phyloP scores from a whole-genome alignment of 495 filamentous ascomycete genomes.

The Neurospora sp. region DNA sequence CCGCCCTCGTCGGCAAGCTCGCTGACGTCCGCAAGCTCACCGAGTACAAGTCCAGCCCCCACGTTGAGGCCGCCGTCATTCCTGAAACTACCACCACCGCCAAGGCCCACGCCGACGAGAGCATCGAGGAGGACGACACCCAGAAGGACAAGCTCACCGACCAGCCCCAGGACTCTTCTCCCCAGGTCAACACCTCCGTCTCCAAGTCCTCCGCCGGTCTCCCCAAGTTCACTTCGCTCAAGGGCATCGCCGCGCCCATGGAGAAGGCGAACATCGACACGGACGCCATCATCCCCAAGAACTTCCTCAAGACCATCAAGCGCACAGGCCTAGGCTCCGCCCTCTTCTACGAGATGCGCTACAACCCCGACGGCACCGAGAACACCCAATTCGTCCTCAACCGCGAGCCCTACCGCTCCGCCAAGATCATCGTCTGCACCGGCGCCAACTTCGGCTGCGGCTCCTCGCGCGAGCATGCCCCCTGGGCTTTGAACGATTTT shows the following conservation, averaged over 20 bases:
- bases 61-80: constrained; percentile 21
- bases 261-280: constrained; percentile 89
- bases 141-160: constrained; percentile 68
- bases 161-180: constrained; percentile 58
- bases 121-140: constrained; percentile 59
- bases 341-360: constrained; percentile 78
- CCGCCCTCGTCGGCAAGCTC: constrained; percentile 80
- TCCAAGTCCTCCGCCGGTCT: constrained; percentile 51
- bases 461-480: constrained; percentile 87
- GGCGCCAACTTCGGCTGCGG: constrained; percentile 95
- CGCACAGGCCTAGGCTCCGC: constrained; percentile 84
- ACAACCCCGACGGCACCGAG: constrained; percentile 57
- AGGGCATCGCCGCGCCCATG: constrained; percentile 81
- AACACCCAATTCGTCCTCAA: constrained; percentile 83
- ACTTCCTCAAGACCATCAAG: constrained; percentile 99
- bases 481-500: constrained; percentile 94
- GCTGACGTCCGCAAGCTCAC: constrained; percentile 80
- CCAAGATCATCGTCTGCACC: constrained; percentile 90
- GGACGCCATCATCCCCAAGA: constrained; percentile 97
- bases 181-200: constrained; percentile 48
- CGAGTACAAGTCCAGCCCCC: constrained; percentile 46
- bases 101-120: constrained; percentile 59
- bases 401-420: constrained; percentile 69
- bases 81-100: constrained; percentile 21
- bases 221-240: constrained; percentile 69